Evolutionary conservation across 345 rosid species (phyloP).

Genomic region (Arabidopsis suecica): DNA sequence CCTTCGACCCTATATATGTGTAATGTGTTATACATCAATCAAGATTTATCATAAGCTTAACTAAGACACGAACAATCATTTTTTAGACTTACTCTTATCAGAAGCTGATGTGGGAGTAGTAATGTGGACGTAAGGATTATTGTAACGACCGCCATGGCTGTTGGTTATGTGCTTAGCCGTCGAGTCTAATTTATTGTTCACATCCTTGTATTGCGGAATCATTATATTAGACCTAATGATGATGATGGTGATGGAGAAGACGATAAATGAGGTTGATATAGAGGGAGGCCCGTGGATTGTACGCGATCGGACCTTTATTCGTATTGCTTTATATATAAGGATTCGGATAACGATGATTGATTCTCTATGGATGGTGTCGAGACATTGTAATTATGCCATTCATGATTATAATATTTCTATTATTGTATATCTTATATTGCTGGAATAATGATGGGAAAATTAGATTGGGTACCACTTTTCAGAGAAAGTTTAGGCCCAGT

Average conservation of each 20-base stretch:
- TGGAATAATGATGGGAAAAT: neutral
- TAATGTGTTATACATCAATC: conserved; percentile 1
- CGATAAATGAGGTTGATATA: conserved; percentile 7
- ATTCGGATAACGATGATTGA: conserved; percentile 19
- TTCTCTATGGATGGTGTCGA: conserved; percentile 8
- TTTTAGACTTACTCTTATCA: conserved; percentile 45
- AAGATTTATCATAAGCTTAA: conserved; percentile 1
- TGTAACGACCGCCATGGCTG: conserved; percentile 25
- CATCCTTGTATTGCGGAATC: conserved; percentile 15
- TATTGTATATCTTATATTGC: neutral
- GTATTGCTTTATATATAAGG: neutral
- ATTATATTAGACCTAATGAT: conserved; percentile 13
- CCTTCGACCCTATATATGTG: conserved; percentile 61
- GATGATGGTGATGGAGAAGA: neutral
- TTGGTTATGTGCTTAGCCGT: conserved; percentile 30
- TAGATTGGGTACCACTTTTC: no score
- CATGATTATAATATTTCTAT: conserved; percentile 2
- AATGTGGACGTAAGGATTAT: conserved; percentile 55
- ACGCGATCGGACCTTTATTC: conserved; percentile 17
- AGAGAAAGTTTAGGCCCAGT: no score
- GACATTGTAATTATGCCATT: conserved; percentile 4
- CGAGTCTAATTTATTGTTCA: neutral
- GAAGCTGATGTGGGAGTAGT: conserved; percentile 48
- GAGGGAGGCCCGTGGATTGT: conserved; percentile 28
- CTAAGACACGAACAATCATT: neutral